Conservation (phyloP, 164 flowering plant species). For the Malania oleifera region DNA sequence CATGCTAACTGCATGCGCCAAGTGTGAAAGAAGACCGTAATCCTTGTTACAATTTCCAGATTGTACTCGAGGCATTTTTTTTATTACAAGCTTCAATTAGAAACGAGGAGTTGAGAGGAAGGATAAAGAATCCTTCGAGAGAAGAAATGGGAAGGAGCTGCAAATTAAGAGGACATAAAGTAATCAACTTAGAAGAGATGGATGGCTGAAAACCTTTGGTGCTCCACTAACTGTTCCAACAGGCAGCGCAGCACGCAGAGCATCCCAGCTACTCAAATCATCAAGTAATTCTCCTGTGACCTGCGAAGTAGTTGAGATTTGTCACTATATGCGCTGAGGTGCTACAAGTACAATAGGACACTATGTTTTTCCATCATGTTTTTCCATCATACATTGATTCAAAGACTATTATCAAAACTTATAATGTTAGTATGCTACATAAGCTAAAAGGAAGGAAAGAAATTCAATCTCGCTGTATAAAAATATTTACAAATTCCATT, state of each 20-base stretch:
- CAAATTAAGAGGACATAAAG: not conserved
- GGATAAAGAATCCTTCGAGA: no score
- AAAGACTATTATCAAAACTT: not conserved
- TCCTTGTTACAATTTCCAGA: no score
- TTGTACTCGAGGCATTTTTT: no score
- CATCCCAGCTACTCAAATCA: conserved; percentile 86
- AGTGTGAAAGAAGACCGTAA: no score
- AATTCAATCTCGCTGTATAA: no score
- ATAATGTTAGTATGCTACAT: not conserved
- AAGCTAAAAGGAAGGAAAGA: not conserved
- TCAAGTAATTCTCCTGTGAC: conserved; percentile 83
- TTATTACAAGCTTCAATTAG: no score
- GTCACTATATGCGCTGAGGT: not conserved
- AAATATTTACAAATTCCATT: no score
- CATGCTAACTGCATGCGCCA: no score
- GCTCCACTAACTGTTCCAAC: conserved; percentile 99
- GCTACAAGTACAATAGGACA: not conserved
- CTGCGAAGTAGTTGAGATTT: conserved; percentile 29
- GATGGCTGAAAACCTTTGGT: conserved; percentile 58
- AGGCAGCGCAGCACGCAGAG: conserved; percentile 83
- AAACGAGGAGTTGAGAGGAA: no score
- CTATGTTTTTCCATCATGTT: no score
- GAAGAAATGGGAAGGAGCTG: not conserved
- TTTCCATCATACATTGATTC: not conserved
- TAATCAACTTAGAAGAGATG: not conserved